These are phyloP conservation scores for Phytophthora chlamydospora DNA, from an alignment of 352 stramenopile species.

Conservation along the genomic window DNA sequence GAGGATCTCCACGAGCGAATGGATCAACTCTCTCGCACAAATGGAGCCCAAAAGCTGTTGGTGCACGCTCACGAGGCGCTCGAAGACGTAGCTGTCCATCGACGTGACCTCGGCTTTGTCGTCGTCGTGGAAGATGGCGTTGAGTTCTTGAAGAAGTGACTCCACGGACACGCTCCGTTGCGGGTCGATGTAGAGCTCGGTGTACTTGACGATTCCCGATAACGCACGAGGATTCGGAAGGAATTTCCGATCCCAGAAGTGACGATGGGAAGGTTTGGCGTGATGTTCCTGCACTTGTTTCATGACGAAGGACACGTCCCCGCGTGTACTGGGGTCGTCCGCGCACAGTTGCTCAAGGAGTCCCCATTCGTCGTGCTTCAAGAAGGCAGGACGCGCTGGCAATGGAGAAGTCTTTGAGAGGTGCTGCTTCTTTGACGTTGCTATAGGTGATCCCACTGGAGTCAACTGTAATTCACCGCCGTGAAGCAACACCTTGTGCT, in stretches of 20 bases:
- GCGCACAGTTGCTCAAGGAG: constrained; percentile 24
- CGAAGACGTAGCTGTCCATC: constrained; percentile 27
- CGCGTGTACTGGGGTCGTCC: constrained; percentile 8
- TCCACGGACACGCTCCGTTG: constrained; percentile 7
- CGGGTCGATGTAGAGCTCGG: constrained; percentile 15
- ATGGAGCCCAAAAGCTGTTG: constrained; percentile 25
- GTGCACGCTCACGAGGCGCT: constrained; percentile 22
- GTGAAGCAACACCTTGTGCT: constrained; percentile 29
- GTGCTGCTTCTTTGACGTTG: constrained; percentile 1
- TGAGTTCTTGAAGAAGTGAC: constrained; percentile 23
- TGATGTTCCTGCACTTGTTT: constrained; percentile 17
- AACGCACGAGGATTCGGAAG: constrained; percentile 1
- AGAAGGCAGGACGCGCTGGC: constrained; percentile 9
- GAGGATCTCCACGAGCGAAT: constrained; percentile 22
- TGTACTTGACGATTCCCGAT: constrained; percentile 18
- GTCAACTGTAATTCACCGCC: constrained; percentile 17
- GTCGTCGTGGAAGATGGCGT: constrained; percentile 1
- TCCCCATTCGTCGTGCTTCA: constrained; percentile 22
- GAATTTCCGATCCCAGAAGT: constrained; percentile 28
- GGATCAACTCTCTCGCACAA: constrained; percentile 17
- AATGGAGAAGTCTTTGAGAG: background rate
- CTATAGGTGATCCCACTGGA: background rate
- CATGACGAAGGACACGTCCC: constrained; percentile 11
- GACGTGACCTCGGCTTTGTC: constrained; percentile 4
- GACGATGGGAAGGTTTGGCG: constrained; percentile 2